phyloP scores from a whole-genome alignment of 2,329 filamentous ascomycete genomes.

The Ophiostoma fasciatum region DNA sequence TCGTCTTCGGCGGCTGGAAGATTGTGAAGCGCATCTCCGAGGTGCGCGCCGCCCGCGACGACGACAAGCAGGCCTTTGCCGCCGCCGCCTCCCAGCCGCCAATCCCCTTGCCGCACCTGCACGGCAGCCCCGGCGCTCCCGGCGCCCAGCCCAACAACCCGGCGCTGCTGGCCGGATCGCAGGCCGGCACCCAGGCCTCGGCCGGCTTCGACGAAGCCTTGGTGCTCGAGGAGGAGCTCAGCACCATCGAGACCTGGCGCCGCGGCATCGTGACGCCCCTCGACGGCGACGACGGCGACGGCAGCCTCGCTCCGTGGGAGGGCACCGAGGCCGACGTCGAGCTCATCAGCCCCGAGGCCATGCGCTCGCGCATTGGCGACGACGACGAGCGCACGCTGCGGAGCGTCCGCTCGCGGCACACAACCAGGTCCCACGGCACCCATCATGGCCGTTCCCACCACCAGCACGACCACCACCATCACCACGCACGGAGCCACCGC shows the following conservation, averaged over 20 bases:
- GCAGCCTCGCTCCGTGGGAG: neutral
- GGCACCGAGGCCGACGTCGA: constrained; percentile 27
- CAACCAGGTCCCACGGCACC: constrained; percentile 13
- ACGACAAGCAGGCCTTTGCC: constrained; percentile 16
- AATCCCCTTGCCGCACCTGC: constrained; percentile 5
- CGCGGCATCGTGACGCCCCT: constrained; percentile 34
- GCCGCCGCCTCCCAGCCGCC: neutral
- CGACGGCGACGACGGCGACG: constrained; percentile 26
- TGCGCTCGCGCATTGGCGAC: constrained; percentile 26
- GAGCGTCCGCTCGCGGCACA: constrained; percentile 18
- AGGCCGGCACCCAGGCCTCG: neutral
- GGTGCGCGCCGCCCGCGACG: constrained; percentile 17
- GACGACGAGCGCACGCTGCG: constrained; percentile 15
- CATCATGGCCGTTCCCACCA: constrained; percentile 14
- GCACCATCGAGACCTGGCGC: constrained; percentile 43
- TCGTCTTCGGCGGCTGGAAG: constrained; percentile 93
- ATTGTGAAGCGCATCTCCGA: constrained; percentile 76
- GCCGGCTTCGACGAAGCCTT: constrained; percentile 36
- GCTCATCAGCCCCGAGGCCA: constrained; percentile 41
- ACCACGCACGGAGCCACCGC: constrained; percentile 7
- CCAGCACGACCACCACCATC: constrained; percentile 13
- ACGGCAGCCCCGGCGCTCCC: neutral
- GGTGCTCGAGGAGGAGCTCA: constrained; percentile 42
- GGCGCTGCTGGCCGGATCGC: neutral
- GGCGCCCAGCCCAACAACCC: neutral